Conservation (phyloP, 2,329 filamentous ascomycete species). For the Elsinoe perseae region DNA sequence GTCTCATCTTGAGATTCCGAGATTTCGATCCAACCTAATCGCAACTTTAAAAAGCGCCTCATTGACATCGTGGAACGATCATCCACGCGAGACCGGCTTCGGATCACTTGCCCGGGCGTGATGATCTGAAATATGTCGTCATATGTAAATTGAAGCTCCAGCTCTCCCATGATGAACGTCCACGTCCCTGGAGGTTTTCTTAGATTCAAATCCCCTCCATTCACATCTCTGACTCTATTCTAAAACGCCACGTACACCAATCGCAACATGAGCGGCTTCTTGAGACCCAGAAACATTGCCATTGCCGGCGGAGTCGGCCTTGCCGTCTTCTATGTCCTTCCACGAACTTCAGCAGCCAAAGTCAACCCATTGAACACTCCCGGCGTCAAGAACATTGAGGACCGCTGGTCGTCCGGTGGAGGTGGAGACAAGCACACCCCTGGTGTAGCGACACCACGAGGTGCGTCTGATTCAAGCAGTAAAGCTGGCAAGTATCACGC, state of each 20-base stretch:
- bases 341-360: slow-evolving; percentile 9
- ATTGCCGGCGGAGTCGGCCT: slow-evolving; percentile 25
- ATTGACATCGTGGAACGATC: slow-evolving; percentile 12
- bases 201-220: neutral
- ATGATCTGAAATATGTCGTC: slow-evolving; percentile 15
- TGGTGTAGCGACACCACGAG: slow-evolving; percentile 29
- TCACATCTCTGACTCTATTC: neutral
- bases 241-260: neutral
- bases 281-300: slow-evolving; percentile 27
- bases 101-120: neutral
- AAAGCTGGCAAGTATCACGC: neutral
- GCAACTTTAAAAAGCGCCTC: neutral
- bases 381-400: slow-evolving; percentile 29
- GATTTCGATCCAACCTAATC: neutral
- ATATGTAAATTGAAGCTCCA: slow-evolving; percentile 2
- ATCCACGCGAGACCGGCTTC: slow-evolving; percentile 5
- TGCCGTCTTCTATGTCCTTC: slow-evolving; percentile 23
- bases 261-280: slow-evolving; percentile 19
- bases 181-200: neutral
- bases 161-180: neutral
- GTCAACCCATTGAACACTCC: slow-evolving; percentile 29
- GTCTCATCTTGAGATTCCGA: neutral
- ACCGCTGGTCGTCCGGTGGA: slow-evolving; percentile 30
- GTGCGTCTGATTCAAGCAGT: slow-evolving; percentile 20
- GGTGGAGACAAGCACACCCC: slow-evolving; percentile 30